phyloP scores from a whole-genome alignment of 371 early-diverging fungal species.

The Coemansia sp. region DNA sequence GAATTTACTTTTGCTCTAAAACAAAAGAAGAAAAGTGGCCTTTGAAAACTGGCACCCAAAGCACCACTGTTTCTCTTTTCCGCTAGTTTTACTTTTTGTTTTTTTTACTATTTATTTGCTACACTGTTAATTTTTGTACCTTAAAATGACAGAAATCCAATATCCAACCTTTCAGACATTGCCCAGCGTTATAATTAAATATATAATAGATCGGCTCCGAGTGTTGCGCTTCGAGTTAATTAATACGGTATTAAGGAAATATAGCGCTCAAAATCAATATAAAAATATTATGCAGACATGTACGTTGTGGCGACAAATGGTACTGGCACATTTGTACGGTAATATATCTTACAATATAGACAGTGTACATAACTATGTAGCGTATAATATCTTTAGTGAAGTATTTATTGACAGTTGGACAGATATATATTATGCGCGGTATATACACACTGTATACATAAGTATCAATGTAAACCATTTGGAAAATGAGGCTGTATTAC shows the following conservation, averaged over 20 bases:
- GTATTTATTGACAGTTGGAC: neutral
- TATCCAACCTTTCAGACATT: neutral
- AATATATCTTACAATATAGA: neutral
- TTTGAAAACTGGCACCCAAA: no score
- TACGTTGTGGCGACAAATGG: neutral
- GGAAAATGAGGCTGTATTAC: no score
- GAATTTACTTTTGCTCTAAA: no score
- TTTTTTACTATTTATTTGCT: neutral
- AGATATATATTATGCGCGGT: neutral
- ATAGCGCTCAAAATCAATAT: neutral
- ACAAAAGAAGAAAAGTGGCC: no score
- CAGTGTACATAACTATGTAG: neutral
- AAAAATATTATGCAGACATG: neutral
- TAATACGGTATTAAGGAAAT: no score
- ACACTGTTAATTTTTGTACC: no score
- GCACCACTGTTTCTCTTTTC: neutral
- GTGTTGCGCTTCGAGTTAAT: no score
- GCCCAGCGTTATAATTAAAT: neutral
- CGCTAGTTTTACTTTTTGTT: neutral
- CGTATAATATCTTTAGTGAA: neutral
- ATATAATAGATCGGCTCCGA: neutral
- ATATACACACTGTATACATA: neutral
- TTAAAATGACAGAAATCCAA: neutral
- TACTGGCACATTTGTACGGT: neutral
- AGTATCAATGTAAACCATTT: no score